A percentile compares a stretch with the other conserved stretches of the same genome.
Conservation (phyloP, 2,329 filamentous ascomycete species). For the Botrytis sinoallii region DNA sequence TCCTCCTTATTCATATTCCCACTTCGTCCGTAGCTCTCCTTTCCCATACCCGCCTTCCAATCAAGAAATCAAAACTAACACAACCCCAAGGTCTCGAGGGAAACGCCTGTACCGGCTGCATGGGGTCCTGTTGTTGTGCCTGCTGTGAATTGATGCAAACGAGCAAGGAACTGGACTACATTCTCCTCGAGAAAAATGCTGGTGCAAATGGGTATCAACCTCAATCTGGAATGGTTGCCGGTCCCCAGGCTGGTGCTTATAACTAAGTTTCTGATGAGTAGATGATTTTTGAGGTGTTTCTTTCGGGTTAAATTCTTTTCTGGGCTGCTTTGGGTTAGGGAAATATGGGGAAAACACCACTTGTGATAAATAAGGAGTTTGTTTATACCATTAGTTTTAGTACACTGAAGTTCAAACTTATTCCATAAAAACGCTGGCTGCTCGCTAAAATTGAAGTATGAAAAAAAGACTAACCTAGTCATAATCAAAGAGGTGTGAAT, state of each 20-base stretch:
- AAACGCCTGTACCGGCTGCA: background rate
- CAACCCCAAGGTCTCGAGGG: slow-evolving; percentile 7
- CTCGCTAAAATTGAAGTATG: background rate
- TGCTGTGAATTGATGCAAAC: slow-evolving; percentile 22
- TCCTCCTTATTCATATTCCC: background rate
- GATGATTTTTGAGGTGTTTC: background rate
- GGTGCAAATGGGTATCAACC: slow-evolving; percentile 1
- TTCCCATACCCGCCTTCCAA: background rate
- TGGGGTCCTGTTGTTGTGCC: slow-evolving; percentile 11
- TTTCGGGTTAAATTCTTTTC: background rate
- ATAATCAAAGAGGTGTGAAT: background rate
- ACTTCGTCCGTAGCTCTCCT: background rate
- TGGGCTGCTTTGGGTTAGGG: background rate
- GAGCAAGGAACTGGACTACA: slow-evolving; percentile 19
- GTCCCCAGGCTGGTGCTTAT: background rate
- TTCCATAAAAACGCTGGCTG: background rate
- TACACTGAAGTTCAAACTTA: background rate
- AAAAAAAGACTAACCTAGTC: background rate
- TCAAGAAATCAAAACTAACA: background rate
- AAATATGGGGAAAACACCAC: background rate
- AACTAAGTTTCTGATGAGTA: background rate
- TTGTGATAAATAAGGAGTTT: background rate
- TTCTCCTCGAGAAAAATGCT: slow-evolving; percentile 9
- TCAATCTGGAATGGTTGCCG: slow-evolving; percentile 3
- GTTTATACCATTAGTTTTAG: background rate